Evolutionary conservation across 805 yeast species (phyloP), one percentile per base, ranked within the genome.

Genomic region (Pichia rugopelliculosa): DNA sequence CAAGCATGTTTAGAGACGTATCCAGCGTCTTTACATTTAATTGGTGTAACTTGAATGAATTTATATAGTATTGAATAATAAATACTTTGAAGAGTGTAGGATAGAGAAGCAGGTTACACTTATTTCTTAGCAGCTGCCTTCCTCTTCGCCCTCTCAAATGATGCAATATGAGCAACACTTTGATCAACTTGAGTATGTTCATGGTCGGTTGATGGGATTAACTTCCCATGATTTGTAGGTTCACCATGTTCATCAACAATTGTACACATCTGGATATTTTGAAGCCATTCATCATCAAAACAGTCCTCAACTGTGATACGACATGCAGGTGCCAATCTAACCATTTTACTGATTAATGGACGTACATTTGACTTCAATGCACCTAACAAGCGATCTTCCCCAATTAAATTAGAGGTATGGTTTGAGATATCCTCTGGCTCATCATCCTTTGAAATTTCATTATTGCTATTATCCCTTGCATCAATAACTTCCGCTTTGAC

Each of bases 81-180:
- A n/a, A n/a, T n/a, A n/a, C n/a, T n/a, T n/a, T n/a, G n/a, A n/a
- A n/a, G n/a, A n/a, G n/a, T n/a, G n/a, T n/a, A n/a, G n/a, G n/a
- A n/a, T n/a, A n/a, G n/a, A n/a, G n/a, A n/a, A n/a, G n/a, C n/a
- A n/a, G n/a, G n/a, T 12, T 18, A 23, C 13, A 33, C 2, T 39
- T 40, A 46, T 46, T 52, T 51, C 49, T 53, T 49, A 42, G 53
- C 43, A 15, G 39, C 47, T 26, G 42, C 42, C n/a, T 34, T 49
- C 44, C 60, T 76, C 69, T 87, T 90, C 61, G 82, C 86, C 72
- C 82, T 86, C 61, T 90, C 97, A 55, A 90, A 75, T 50, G 90
- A 84, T 11, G 97, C 96, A 68, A 90, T 90, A 64, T 90, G 98
- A 0, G 98, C 98, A 57, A 87, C 95, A 51, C 87, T 82, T 62